phyloP scores from a whole-genome alignment of 805 yeast species.

The Candida suzukii region DNA sequence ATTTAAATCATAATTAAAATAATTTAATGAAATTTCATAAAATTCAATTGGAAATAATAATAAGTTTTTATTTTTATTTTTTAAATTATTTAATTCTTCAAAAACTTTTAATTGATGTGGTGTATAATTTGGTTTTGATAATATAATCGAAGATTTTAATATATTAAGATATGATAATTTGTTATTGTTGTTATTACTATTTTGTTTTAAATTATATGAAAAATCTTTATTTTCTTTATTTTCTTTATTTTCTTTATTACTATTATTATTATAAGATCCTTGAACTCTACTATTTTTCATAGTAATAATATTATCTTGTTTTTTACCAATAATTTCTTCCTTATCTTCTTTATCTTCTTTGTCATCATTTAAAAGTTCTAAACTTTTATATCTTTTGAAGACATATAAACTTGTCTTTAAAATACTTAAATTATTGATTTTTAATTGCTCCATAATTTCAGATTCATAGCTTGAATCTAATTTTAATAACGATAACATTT shows the following conservation, averaged over 20 bases:
- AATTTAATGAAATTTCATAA: slow-evolving; percentile 29
- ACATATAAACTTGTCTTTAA: slow-evolving; percentile 12
- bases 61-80: slow-evolving; percentile 28
- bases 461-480: slow-evolving; percentile 2
- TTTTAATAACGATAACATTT: slow-evolving; percentile 5
- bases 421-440: slow-evolving; percentile 6
- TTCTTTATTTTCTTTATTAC: too few species aligned
- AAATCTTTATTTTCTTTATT: too few species aligned
- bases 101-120: slow-evolving; percentile 8
- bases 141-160: too few species aligned
- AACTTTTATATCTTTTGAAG: slow-evolving; percentile 6
- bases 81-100: slow-evolving; percentile 25
- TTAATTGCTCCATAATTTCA: slow-evolving; percentile 7
- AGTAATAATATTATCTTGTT: too few species aligned
- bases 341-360: not conserved
- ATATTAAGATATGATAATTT: too few species aligned
- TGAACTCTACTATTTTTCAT: not conserved
- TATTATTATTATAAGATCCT: slow-evolving; percentile 1
- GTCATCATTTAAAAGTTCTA: not conserved
- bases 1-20: slow-evolving; percentile 36
- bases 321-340: not conserved
- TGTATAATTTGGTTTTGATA: too few species aligned
- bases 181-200: too few species aligned
- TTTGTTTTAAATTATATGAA: too few species aligned
- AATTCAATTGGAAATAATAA: slow-evolving; percentile 31